Evolutionary conservation across 306 rosid species (phyloP).

Genomic region (Quercus berberidifolia): DNA sequence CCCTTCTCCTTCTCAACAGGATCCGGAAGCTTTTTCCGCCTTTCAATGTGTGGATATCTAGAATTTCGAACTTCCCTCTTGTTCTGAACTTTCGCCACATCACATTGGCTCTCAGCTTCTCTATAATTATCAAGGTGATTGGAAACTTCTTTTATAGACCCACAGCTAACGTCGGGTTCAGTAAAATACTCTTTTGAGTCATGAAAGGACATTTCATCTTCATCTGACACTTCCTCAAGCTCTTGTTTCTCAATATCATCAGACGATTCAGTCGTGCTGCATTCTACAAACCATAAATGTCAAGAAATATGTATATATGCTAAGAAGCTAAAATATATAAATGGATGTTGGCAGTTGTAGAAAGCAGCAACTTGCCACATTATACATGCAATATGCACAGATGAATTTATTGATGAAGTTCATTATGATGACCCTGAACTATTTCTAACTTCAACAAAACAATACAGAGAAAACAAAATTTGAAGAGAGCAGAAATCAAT

Average conservation of each 20-base stretch:
- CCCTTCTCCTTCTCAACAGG: constrained; percentile 96
- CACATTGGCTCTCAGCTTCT: constrained; percentile 31
- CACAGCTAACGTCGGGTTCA: constrained; percentile 48
- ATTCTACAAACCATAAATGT: constrained; percentile 54
- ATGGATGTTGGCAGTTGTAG: background rate
- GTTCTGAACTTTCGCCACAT: constrained; percentile 39
- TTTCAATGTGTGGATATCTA: constrained; percentile 44
- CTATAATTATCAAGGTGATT: constrained; percentile 30
- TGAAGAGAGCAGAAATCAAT: background rate
- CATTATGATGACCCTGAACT: background rate
- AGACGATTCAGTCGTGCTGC: constrained; percentile 90
- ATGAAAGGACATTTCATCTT: constrained; percentile 69
- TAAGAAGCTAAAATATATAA: background rate
- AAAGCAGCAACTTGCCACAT: background rate
- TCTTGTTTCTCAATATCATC: constrained; percentile 92
- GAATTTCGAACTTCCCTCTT: constrained; percentile 27
- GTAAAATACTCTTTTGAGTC: constrained; percentile 71
- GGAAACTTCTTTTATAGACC: constrained; percentile 31
- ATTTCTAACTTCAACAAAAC: background rate
- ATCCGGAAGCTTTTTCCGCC: constrained; percentile 85
- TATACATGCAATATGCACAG: background rate
- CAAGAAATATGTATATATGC: constrained; percentile 9
- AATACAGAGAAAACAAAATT: background rate
- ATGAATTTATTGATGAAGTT: background rate
- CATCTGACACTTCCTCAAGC: constrained; percentile 84